These are phyloP conservation scores for Pythium rhizo-oryzae DNA, from an alignment of 352 stramenopile species.

Conservation along the genomic window DNA sequence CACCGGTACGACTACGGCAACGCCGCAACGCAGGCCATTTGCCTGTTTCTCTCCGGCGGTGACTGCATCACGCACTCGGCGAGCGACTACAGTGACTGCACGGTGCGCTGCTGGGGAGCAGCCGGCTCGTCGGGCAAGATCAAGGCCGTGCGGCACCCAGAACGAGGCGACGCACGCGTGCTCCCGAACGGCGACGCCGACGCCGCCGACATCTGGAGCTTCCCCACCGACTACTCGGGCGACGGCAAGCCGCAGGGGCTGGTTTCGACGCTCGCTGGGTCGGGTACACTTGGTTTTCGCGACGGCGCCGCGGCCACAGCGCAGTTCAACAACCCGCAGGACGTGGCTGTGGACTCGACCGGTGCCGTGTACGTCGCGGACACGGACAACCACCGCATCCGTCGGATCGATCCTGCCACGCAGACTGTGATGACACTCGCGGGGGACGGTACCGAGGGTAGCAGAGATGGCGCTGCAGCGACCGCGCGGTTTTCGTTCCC, in stretches of 20 bases:
- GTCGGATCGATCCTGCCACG: constrained; percentile 64
- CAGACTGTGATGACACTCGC: constrained; percentile 57
- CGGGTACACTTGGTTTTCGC: constrained; percentile 66
- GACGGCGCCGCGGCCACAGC: constrained; percentile 70
- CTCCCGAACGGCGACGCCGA: constrained; percentile 39
- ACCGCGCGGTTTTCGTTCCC: constrained; percentile 69
- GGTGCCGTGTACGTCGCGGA: constrained; percentile 96
- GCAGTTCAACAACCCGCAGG: constrained; percentile 89
- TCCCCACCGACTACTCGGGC: constrained; percentile 38
- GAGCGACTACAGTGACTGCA: constrained; percentile 90
- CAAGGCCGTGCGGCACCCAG: constrained; percentile 34
- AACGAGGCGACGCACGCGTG: constrained; percentile 32
- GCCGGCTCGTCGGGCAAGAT: constrained; percentile 40
- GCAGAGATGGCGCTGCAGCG: constrained; percentile 44
- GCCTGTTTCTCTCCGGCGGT: constrained; percentile 88
- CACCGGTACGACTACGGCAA: constrained; percentile 94
- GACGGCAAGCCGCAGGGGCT: constrained; percentile 86
- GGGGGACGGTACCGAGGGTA: constrained; percentile 52
- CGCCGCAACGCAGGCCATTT: constrained; percentile 70
- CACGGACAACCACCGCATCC: constrained; percentile 94
- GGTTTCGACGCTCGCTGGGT: constrained; percentile 90
- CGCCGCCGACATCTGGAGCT: constrained; percentile 72
- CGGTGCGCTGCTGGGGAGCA: constrained; percentile 92
- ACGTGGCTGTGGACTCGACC: constrained; percentile 90
- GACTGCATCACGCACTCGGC: constrained; percentile 77